Percentiles rank a stretch among this genome's conserved stretches.
Evolutionary conservation across 345 rosid genomes (phyloP).

Genomic region (Heritiera fomes): DNA sequence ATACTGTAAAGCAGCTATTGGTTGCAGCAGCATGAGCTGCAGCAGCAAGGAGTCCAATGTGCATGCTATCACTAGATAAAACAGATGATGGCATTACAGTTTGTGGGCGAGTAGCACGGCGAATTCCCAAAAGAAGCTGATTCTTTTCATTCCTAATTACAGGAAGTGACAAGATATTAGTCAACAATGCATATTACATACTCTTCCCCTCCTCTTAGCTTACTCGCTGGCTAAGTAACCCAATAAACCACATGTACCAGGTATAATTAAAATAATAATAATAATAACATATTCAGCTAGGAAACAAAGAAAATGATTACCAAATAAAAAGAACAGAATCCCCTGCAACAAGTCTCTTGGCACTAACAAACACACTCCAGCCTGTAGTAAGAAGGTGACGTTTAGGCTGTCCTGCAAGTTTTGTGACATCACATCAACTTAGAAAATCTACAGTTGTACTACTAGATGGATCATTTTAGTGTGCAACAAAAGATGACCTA

Average conservation of each 20-base stretch:
- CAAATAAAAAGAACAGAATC: slow-evolving; percentile 51
- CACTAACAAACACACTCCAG: slow-evolving; percentile 55
- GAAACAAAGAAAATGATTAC: slow-evolving; percentile 19
- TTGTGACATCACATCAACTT: not conserved
- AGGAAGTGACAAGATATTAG: slow-evolving; percentile 1
- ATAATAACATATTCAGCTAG: not conserved
- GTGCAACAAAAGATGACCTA: not conserved
- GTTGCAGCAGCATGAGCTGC: slow-evolving; percentile 56
- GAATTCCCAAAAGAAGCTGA: slow-evolving; percentile 50
- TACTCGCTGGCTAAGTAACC: not conserved
- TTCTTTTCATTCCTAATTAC: slow-evolving; percentile 45
- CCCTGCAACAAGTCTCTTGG: slow-evolving; percentile 49
- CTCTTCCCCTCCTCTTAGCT: not conserved
- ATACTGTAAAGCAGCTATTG: slow-evolving; percentile 46
- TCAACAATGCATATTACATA: not conserved
- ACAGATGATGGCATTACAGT: slow-evolving; percentile 50
- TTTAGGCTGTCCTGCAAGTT: slow-evolving; percentile 49
- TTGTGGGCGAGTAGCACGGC: slow-evolving; percentile 44
- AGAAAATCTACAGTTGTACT: not conserved
- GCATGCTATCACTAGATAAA: slow-evolving; percentile 53
- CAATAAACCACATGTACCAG: slow-evolving; percentile 1
- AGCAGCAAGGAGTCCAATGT: slow-evolving; percentile 54
- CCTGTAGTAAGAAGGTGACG: slow-evolving; percentile 52
- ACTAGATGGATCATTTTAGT: not conserved
- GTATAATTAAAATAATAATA: not conserved